Percentiles rank a stretch among this genome's conserved stretches.
Conservation (phyloP, 257 asterid species). For the Solanum chilense region DNA sequence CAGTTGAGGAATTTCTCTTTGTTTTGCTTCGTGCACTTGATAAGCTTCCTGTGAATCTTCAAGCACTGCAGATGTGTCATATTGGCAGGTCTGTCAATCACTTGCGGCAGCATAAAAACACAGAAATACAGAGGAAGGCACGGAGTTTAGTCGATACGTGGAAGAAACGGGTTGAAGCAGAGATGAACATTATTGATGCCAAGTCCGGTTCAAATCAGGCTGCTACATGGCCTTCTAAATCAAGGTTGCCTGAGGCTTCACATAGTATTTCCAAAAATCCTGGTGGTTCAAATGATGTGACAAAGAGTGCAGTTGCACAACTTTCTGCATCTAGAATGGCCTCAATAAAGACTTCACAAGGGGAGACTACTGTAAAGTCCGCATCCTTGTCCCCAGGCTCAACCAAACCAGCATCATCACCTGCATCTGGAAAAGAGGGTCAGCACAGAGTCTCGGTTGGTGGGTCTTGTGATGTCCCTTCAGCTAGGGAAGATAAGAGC, state of each 20-base stretch:
- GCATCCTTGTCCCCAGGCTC: conserved; percentile 60
- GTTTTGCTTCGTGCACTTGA: conserved; percentile 82
- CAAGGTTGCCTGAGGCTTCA: conserved; percentile 59
- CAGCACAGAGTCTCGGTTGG: conserved; percentile 27
- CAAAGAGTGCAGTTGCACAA: conserved; percentile 48
- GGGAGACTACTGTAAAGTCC: conserved; percentile 48
- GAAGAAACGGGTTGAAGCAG: conserved; percentile 97
- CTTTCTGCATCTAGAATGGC: conserved; percentile 40
- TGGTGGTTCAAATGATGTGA: conserved; percentile 46
- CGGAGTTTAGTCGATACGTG: conserved; percentile 80
- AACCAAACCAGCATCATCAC: conserved; percentile 32
- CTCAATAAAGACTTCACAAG: conserved; percentile 42
- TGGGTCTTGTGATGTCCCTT: conserved; percentile 40
- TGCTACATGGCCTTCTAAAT: conserved; percentile 54
- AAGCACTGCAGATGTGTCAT: conserved; percentile 79
- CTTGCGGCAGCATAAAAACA: conserved; percentile 69
- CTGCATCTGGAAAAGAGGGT: conserved; percentile 52
- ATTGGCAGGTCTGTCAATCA: conserved; percentile 92
- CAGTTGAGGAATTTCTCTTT: conserved; percentile 71
- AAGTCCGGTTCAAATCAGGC: conserved; percentile 47
- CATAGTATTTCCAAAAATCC: conserved; percentile 40
- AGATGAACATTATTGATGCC: conserved; percentile 62
- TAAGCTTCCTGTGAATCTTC: conserved; percentile 83
- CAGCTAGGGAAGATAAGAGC: conserved; percentile 59
- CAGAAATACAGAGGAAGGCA: conserved; percentile 81